These are phyloP conservation scores for Schizochytrium sp. DNA, from an alignment of 108 stramenopile genomes.

Conservation along the genomic window DNA sequence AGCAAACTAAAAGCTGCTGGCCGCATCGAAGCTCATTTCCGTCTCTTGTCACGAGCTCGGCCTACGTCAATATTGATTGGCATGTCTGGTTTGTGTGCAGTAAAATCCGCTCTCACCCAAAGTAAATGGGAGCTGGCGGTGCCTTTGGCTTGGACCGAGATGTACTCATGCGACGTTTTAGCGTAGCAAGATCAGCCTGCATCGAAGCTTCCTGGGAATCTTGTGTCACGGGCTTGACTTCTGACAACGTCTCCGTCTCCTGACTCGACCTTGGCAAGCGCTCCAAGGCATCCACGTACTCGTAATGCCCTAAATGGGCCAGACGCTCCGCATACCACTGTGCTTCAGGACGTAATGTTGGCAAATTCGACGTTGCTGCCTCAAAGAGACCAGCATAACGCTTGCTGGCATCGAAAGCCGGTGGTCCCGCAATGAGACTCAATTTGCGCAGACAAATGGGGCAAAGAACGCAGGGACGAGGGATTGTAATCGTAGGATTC, in stretches of 20 bases:
- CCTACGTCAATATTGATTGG: too few species aligned
- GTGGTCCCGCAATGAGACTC: neutral
- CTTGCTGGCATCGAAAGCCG: neutral
- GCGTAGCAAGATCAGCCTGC: neutral
- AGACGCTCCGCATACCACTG: conserved; percentile 1
- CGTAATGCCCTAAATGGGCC: neutral
- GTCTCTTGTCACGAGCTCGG: too few species aligned
- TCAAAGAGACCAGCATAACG: neutral
- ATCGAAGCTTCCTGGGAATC: neutral
- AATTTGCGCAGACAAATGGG: neutral
- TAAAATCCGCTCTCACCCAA: neutral
- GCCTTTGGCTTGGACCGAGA: neutral
- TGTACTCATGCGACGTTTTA: neutral
- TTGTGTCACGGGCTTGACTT: neutral
- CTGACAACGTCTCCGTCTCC: neutral
- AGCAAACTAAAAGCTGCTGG: too few species aligned
- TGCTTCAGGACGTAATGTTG: neutral
- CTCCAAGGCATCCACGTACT: neutral
- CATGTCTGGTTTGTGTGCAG: too few species aligned
- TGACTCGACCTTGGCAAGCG: too few species aligned
- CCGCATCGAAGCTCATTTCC: too few species aligned
- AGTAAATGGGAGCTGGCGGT: neutral
- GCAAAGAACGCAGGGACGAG: neutral
- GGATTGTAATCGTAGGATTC: neutral
- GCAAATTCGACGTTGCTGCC: too few species aligned